These are phyloP conservation scores for Fusarium sterilihyphosum DNA, from an alignment of 2,329 filamentous ascomycete species.

Conservation along the genomic window DNA sequence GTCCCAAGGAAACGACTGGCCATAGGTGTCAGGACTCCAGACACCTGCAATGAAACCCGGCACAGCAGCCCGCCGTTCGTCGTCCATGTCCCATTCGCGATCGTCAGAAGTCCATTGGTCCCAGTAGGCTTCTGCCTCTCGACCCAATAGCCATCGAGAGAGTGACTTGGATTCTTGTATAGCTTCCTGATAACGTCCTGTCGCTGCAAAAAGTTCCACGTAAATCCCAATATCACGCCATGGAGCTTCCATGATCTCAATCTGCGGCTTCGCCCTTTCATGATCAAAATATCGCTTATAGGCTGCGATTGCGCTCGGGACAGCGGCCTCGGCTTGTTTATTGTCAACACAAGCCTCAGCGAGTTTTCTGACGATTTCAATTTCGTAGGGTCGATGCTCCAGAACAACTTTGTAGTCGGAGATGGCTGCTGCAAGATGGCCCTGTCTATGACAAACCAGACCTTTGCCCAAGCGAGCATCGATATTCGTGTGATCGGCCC, in stretches of 20 bases:
- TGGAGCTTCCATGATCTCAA: slow-evolving; percentile 53
- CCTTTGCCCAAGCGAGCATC: slow-evolving; percentile 69
- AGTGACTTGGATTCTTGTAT: slow-evolving; percentile 76
- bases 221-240: slow-evolving; percentile 92
- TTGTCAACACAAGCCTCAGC: slow-evolving; percentile 67
- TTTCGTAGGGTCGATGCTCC: slow-evolving; percentile 62
- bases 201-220: slow-evolving; percentile 78
- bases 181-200: slow-evolving; percentile 71
- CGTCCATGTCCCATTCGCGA: slow-evolving; percentile 85
- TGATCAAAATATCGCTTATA: slow-evolving; percentile 60
- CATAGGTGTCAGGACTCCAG: slow-evolving; percentile 71
- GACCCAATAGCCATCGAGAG: slow-evolving; percentile 83
- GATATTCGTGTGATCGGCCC: slow-evolving; percentile 66
- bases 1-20: slow-evolving; percentile 79
- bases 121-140: slow-evolving; percentile 80
- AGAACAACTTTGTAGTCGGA: slow-evolving; percentile 66
- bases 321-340: slow-evolving; percentile 54
- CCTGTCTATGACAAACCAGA: slow-evolving; percentile 65
- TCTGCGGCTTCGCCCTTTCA: slow-evolving; percentile 47
- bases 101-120: slow-evolving; percentile 77
- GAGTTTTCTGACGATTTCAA: slow-evolving; percentile 64
- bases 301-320: slow-evolving; percentile 56
- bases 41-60: slow-evolving; percentile 66
- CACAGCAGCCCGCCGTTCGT: slow-evolving; percentile 72
- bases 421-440: slow-evolving; percentile 63